Percentiles rank a stretch among this genome's conserved stretches.
These are phyloP conservation scores for Garcia nutans DNA, from an alignment of 345 rosid species.

Conservation along the genomic window DNA sequence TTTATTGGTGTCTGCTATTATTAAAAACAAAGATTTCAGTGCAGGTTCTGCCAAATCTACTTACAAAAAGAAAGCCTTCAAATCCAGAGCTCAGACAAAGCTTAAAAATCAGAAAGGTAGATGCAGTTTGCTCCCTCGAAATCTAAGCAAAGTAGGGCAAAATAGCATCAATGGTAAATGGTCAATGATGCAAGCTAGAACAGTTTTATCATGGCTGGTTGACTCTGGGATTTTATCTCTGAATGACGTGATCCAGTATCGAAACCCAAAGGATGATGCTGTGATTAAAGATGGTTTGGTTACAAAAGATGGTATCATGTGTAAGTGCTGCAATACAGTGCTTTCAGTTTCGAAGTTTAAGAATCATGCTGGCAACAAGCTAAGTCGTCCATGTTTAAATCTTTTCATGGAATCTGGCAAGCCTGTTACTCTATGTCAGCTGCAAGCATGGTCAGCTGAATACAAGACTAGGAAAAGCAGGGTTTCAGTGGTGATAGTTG, in stretches of 20 bases:
- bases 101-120: constrained; percentile 50
- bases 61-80: constrained; percentile 45
- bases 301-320: constrained; percentile 66
- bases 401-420: constrained; percentile 83
- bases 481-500: constrained; percentile 42
- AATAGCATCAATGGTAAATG: constrained; percentile 41
- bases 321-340: constrained; percentile 67
- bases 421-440: constrained; percentile 68
- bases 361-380: constrained; percentile 74
- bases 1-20: constrained; percentile 53
- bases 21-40: constrained; percentile 48
- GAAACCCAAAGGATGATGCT: constrained; percentile 56
- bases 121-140: constrained; percentile 67
- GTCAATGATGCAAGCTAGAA: constrained; percentile 52
- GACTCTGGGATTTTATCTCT: constrained; percentile 50
- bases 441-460: constrained; percentile 91
- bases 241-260: constrained; percentile 74
- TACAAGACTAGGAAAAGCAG: constrained; percentile 63
- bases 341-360: constrained; percentile 72
- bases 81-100: constrained; percentile 45
- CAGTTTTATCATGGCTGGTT: constrained; percentile 81
- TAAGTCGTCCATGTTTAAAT: constrained; percentile 68
- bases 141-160: constrained; percentile 47
- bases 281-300: constrained; percentile 73
- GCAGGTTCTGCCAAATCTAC: constrained; percentile 36